Evolutionary conservation across 305 asterid species (phyloP), one percentile per base, ranked within the genome.

Genomic region (Andrographis paniculata): DNA sequence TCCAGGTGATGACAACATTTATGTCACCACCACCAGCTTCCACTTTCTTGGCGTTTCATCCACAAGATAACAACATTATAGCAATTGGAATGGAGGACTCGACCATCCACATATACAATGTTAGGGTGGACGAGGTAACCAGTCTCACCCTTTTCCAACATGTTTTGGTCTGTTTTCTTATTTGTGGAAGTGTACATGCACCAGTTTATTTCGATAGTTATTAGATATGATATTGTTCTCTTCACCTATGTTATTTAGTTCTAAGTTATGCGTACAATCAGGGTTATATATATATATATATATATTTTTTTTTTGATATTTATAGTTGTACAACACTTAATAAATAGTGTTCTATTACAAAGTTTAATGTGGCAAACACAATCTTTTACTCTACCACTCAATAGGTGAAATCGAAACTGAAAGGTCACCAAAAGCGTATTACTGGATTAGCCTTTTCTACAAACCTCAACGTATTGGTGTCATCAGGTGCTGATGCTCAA

Each of bases 51-150:
- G 94, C 92, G 2, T 83, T 83, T 67, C 94, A 83, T 61, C 94
- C 94, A 37, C 89, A 74, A 65, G 94, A 82, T 70, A 82, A 82
- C 77, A 82, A 82, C 65, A 74, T 79, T 24, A 74, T 82, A 49
- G 94, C 94, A 40, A 76, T 82, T 52, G 94, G 94, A 56, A 79
- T 79, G 94, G 94, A 79, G 65, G 94, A 82, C 61, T 79, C 94
- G 8, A 76, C 94, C 44, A 82, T 82, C 57, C 94, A 79, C 69
- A 79, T 82, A 52, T 82, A 79, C 53, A 74, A 82, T 28, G 89
- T 82, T 49, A 56, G 88, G 65, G 84, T 82, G 6, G 89, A 79
- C 46, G 87, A 82, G 87, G 91, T 76, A 63, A 43, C 23, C 28
- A 30, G 33, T 24, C 42, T 14, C 12, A 15, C 41, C 47, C 61